phyloP scores from a whole-genome alignment of 176 grass and related monocot genomes.

The Avena atlantica region DNA sequence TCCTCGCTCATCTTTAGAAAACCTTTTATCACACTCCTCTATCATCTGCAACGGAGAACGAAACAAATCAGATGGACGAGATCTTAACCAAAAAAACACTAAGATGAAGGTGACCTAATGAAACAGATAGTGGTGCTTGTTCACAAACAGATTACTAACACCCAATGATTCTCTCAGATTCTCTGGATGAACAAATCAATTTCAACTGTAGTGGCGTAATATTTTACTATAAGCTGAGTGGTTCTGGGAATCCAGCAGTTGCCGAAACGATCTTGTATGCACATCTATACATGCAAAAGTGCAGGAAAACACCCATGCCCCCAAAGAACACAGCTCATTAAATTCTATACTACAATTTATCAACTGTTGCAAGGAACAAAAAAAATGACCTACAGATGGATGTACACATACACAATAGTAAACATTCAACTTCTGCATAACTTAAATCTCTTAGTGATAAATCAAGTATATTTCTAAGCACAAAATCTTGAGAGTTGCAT shows the following conservation, averaged over 20 bases:
- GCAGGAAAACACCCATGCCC: background rate
- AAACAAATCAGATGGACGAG: background rate
- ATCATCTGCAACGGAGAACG: slow-evolving; percentile 35
- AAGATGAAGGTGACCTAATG: background rate
- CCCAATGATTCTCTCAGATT: background rate
- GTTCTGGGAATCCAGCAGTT: background rate
- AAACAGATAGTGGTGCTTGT: background rate
- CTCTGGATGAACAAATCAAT: background rate
- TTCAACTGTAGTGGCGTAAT: background rate
- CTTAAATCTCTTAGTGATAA: background rate
- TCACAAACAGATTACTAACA: background rate
- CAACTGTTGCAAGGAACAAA: background rate
- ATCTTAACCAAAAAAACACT: background rate
- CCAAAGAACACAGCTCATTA: background rate
- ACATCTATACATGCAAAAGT: background rate
- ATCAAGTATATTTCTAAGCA: background rate
- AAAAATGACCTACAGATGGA: background rate
- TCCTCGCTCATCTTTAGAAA: slow-evolving; percentile 39
- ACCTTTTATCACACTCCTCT: slow-evolving; percentile 56
- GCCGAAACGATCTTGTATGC: background rate
- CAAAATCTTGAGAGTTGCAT: no score
- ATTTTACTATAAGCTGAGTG: background rate
- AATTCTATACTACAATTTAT: background rate
- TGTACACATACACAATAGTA: background rate
- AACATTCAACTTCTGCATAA: background rate